These are phyloP conservation scores for Pseudozyma tsukubaensis DNA, from an alignment of 1,284 basidiomycete genomes.

Conservation along the genomic window DNA sequence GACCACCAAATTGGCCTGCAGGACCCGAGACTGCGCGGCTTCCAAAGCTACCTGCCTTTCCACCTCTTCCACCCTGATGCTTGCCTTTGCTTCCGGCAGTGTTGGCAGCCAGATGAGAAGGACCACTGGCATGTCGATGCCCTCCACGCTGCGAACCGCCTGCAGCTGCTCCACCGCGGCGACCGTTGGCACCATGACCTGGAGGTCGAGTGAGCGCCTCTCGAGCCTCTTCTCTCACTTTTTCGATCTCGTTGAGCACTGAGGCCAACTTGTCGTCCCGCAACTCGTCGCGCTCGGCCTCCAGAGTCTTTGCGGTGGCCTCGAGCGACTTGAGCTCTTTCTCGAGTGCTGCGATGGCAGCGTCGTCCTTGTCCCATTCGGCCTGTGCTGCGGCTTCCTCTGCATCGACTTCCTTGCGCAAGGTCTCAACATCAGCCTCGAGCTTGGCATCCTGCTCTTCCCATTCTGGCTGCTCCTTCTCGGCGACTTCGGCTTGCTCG, in stretches of 20 bases:
- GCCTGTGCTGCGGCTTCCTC: slow-evolving; percentile 40
- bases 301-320: slow-evolving; percentile 25
- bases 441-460: slow-evolving; percentile 42
- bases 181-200: slow-evolving; percentile 5
- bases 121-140: slow-evolving; percentile 41
- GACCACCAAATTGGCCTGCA: slow-evolving; percentile 29
- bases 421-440: slow-evolving; percentile 25
- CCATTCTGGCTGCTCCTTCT: slow-evolving; percentile 49
- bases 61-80: slow-evolving; percentile 30
- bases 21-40: slow-evolving; percentile 42
- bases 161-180: slow-evolving; percentile 30
- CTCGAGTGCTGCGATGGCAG: slow-evolving; percentile 39
- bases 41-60: slow-evolving; percentile 33
- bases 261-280: slow-evolving; percentile 38
- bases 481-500: slow-evolving; percentile 48
- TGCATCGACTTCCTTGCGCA: slow-evolving; percentile 38
- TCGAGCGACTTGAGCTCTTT: slow-evolving; percentile 43
- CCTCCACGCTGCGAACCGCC: slow-evolving; percentile 34
- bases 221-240: slow-evolving; percentile 36
- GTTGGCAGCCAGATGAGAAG: slow-evolving; percentile 17
- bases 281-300: slow-evolving; percentile 44
- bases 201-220: slow-evolving; percentile 28
- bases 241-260: slow-evolving; percentile 40
- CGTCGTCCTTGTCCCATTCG: slow-evolving; percentile 44
- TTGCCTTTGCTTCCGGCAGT: slow-evolving; percentile 31